Percentiles rank a stretch among this genome's conserved stretches.
These are phyloP conservation scores for Thraustochytrium sp. DNA, from an alignment of 352 stramenopile genomes.

Conservation along the genomic window DNA sequence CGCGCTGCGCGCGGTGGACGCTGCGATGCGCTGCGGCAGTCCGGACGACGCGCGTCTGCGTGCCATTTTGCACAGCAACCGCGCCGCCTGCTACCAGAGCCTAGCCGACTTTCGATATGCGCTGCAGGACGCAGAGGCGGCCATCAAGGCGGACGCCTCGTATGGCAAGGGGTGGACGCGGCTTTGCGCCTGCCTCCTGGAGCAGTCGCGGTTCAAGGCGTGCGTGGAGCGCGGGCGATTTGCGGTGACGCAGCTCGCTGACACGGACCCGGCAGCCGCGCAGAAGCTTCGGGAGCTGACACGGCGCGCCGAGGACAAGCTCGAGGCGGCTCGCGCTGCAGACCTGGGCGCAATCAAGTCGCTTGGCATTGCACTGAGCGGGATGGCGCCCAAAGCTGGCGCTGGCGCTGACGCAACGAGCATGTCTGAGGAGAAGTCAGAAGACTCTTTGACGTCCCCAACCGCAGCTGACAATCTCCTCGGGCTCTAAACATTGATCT, in stretches of 20 bases:
- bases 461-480: no score
- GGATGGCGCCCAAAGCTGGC: no score
- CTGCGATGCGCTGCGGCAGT: background rate
- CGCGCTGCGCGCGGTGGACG: background rate
- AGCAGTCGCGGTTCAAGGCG: background rate
- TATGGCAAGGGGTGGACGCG: conserved; percentile 27
- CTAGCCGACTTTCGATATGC: background rate
- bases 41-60: background rate
- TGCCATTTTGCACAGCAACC: conserved; percentile 12
- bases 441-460: no score
- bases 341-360: conserved; percentile 22
- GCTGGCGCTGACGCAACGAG: no score
- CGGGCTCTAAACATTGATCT: no score
- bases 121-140: background rate
- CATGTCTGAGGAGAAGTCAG: background rate
- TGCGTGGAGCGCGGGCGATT: background rate
- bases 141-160: background rate
- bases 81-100: conserved; percentile 27
- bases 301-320: background rate
- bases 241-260: background rate
- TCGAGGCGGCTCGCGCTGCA: background rate
- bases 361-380: conserved; percentile 3
- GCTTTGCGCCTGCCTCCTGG: background rate
- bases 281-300: background rate
- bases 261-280: background rate